Evolutionary conservation across 441 rosid genomes (phyloP).

Genomic region (Erodium trifolium): DNA sequence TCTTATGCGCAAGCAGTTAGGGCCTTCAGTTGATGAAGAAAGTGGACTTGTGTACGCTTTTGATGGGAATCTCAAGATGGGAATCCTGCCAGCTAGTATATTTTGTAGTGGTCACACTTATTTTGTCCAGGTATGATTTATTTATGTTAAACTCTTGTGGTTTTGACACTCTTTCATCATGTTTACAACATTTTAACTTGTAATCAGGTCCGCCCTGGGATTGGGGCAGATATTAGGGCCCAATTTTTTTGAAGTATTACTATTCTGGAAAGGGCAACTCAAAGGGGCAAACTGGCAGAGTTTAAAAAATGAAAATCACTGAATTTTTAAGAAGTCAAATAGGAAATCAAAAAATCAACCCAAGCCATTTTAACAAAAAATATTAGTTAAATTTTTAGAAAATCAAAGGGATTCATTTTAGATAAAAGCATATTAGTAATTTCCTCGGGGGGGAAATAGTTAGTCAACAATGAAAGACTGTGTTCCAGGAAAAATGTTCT

Average conservation of each 20-base stretch:
- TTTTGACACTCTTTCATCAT: slow-evolving; percentile 12
- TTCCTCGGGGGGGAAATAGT: background rate
- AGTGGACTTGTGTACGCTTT: slow-evolving; percentile 80
- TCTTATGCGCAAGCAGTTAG: slow-evolving; percentile 69
- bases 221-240: background rate
- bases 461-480: background rate
- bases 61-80: slow-evolving; percentile 92
- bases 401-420: background rate
- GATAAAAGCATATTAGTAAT: background rate
- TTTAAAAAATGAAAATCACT: no score
- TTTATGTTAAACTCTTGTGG: slow-evolving; percentile 8
- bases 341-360: no score
- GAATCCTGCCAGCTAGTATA: slow-evolving; percentile 87
- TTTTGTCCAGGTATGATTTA: slow-evolving; percentile 75
- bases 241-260: no score
- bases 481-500: background rate
- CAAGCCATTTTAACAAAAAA: background rate
- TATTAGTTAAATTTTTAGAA: no score
- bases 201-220: background rate
- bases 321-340: background rate
- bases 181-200: slow-evolving; percentile 1
- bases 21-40: slow-evolving; percentile 76
- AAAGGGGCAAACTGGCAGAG: background rate
- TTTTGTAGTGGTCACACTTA: slow-evolving; percentile 96
- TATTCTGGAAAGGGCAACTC: background rate